phyloP scores from a whole-genome alignment of 2,329 filamentous ascomycete species.

The Podosphaera fusca region DNA sequence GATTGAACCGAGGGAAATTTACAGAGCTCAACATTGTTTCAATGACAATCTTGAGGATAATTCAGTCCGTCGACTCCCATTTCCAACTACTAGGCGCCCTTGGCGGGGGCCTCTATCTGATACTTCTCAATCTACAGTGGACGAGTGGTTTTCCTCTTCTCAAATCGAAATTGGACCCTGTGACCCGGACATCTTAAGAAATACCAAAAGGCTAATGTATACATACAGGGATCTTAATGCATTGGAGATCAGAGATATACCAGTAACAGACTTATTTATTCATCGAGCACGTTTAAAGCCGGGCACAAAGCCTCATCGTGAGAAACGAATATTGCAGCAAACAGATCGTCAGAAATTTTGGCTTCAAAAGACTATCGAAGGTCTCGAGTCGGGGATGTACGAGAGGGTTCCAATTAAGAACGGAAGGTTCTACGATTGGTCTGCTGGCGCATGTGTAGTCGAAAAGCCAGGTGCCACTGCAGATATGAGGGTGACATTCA shows the following conservation, averaged over 20 bases:
- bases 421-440: background rate
- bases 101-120: background rate
- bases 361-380: background rate
- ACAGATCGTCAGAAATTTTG: constrained; percentile 1
- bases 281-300: background rate
- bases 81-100: background rate
- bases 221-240: constrained; percentile 1
- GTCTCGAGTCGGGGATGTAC: background rate
- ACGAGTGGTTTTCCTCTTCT: background rate
- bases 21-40: no score
- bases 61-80: background rate
- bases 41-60: no score
- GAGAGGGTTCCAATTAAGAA: constrained; percentile 1
- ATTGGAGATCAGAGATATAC: background rate
- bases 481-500: constrained; percentile 1
- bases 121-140: background rate
- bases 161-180: background rate
- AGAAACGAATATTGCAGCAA: background rate
- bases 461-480: background rate
- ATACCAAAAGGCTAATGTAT: background rate
- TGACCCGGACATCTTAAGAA: background rate
- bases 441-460: background rate
- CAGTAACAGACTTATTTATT: background rate
- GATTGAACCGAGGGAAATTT: no score
- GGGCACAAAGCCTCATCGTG: background rate